Percentiles rank a stretch among this genome's conserved stretches.
Conservation (phyloP, 1,139 yeast genomes). For the Suhomyces guaymorum region DNA sequence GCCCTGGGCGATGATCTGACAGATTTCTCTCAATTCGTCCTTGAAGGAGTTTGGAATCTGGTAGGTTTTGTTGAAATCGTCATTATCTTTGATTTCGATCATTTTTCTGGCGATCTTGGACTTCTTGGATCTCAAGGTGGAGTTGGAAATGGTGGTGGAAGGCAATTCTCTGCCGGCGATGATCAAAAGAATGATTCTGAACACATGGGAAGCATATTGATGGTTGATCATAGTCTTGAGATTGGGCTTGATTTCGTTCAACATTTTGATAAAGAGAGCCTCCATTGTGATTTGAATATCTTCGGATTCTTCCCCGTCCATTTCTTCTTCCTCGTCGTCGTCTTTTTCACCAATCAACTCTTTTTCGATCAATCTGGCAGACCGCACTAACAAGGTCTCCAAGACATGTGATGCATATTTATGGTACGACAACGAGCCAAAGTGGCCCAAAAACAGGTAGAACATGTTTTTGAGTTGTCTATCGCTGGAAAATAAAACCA, state of each 20-base stretch:
- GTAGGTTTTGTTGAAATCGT: constrained; percentile 63
- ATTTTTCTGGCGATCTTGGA: constrained; percentile 89
- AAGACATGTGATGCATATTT: constrained; percentile 93
- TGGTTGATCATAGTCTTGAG: constrained; percentile 63
- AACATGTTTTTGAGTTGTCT: constrained; percentile 66
- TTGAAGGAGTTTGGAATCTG: constrained; percentile 76
- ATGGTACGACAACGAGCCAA: constrained; percentile 76
- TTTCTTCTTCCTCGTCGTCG: constrained; percentile 33
- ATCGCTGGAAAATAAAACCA: constrained; percentile 67
- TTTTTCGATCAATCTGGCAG: constrained; percentile 75
- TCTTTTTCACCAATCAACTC: constrained; percentile 49
- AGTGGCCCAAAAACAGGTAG: constrained; percentile 67
- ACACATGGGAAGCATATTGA: constrained; percentile 85
- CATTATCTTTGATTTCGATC: constrained; percentile 82
- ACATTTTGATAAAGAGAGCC: constrained; percentile 59
- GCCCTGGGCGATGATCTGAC: constrained; percentile 38
- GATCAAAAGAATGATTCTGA: constrained; percentile 70
- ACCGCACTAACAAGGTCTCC: constrained; percentile 78
- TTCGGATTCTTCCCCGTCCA: constrained; percentile 37
- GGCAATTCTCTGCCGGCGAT: constrained; percentile 80
- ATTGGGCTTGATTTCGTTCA: constrained; percentile 66
- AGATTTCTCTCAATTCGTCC: constrained; percentile 51
- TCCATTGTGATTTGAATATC: constrained; percentile 57
- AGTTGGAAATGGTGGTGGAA: constrained; percentile 69
- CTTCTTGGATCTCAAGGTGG: constrained; percentile 79